A percentile compares a stretch with the other conserved stretches of the same genome.
These are phyloP conservation scores for Dictyostelium firmibasis DNA, from an alignment of 78 protist species.

Conservation along the genomic window DNA sequence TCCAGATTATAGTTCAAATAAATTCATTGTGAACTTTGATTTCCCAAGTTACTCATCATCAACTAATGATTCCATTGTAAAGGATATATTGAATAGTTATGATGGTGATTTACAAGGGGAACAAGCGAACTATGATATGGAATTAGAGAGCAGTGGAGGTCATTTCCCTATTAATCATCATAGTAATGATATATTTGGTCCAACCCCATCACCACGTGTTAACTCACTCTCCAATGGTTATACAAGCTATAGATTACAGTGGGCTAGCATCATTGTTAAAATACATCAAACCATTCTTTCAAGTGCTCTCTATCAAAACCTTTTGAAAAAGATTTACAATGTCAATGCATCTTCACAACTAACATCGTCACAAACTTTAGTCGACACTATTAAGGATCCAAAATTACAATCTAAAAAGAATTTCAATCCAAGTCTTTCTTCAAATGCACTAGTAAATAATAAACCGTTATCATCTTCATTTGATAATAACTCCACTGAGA, in stretches of 20 bases:
- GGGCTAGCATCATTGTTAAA: conserved; percentile 21
- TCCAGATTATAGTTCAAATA: not conserved
- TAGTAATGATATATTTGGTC: not conserved
- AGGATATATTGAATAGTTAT: not conserved
- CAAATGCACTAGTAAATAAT: not conserved
- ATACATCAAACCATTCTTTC: not conserved
- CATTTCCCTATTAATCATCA: not conserved
- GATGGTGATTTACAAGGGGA: not conserved
- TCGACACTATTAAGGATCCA: not conserved
- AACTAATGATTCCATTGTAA: not conserved
- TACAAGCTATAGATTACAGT: not conserved
- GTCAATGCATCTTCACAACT: not conserved
- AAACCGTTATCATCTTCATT: not conserved
- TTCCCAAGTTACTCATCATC: not conserved
- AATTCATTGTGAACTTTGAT: not conserved
- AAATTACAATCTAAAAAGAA: not conserved
- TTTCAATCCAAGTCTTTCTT: not conserved
- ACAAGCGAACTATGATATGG: not conserved
- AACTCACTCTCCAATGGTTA: not conserved
- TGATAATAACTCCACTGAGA: not conserved
- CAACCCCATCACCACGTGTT: not conserved
- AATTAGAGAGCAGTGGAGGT: not conserved
- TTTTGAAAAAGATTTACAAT: conserved; percentile 15
- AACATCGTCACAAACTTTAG: not conserved
- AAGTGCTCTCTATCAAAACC: conserved; percentile 1